Conservation (phyloP, 2,329 filamentous ascomycete species). For the Tolypocladium endophyticum region DNA sequence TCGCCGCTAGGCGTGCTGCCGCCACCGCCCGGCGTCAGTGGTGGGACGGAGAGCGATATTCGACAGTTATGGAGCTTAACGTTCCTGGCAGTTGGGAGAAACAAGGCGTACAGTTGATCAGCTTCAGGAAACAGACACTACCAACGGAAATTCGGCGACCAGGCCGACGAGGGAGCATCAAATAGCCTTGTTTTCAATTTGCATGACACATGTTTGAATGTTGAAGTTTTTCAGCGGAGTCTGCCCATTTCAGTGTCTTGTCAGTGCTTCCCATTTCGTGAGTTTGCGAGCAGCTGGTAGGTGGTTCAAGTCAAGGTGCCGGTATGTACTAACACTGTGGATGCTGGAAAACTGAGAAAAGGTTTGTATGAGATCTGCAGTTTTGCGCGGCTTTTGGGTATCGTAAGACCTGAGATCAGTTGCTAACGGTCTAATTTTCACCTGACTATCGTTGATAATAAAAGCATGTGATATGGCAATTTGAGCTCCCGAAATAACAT, state of each 20-base stretch:
- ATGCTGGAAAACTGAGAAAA: too few relatives aligned
- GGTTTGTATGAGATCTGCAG: background rate
- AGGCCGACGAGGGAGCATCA: background rate
- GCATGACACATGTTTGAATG: background rate
- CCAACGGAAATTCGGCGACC: background rate
- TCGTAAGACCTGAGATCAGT: background rate
- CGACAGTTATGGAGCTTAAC: conserved; percentile 7
- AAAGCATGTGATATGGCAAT: background rate
- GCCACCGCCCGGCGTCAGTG: conserved; percentile 4
- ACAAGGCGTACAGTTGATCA: background rate
- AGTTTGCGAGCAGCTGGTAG: background rate
- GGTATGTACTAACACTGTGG: too few relatives aligned
- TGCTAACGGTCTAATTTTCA: background rate
- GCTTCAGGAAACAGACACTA: background rate
- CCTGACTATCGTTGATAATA: background rate
- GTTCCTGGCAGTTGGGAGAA: conserved; percentile 4
- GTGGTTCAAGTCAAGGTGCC: background rate
- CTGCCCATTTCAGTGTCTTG: background rate
- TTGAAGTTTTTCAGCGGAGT: too few relatives aligned
- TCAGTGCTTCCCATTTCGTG: background rate
- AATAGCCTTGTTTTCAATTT: background rate
- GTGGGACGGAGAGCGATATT: conserved; percentile 5
- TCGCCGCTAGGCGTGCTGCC: conserved; percentile 11
- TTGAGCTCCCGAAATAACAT: background rate
- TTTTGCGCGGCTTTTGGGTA: background rate